A percentile compares a stretch with the other conserved stretches of the same genome.
Evolutionary conservation across 306 rosid genomes (phyloP).

Genomic region (Prunus kanzakura): DNA sequence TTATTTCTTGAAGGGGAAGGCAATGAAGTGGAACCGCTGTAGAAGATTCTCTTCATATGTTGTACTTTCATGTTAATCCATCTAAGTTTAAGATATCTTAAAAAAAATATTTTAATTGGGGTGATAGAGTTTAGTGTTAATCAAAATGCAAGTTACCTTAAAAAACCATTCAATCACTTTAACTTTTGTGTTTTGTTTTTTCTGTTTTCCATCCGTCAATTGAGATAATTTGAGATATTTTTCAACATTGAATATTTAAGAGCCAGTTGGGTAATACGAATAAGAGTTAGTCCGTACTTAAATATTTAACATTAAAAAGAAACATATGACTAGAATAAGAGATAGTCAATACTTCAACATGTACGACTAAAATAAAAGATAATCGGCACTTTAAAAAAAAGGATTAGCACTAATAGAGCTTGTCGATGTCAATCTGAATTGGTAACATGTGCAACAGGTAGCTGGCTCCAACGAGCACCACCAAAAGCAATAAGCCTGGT

Average conservation of each 20-base stretch:
- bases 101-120: background rate
- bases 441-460: background rate
- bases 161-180: background rate
- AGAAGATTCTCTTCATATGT: background rate
- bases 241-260: too few relatives aligned
- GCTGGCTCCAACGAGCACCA: constrained; percentile 16
- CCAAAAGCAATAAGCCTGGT: background rate
- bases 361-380: too few relatives aligned
- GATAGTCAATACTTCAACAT: too few relatives aligned
- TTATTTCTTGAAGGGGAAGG: constrained; percentile 31
- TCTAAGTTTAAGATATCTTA: background rate
- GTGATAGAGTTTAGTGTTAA: background rate
- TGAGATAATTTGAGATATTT: too few relatives aligned
- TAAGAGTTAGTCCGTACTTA: too few relatives aligned
- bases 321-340: too few relatives aligned
- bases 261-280: too few relatives aligned
- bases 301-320: too few relatives aligned
- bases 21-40: background rate
- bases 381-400: too few relatives aligned
- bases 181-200: too few relatives aligned
- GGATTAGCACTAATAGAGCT: too few relatives aligned
- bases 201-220: too few relatives aligned
- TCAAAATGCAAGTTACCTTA: background rate
- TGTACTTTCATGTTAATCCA: background rate
- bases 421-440: background rate